Evolutionary conservation across 2,329 filamentous ascomycete species (phyloP), one percentile per base, ranked within the genome.

Genomic region (Aureobasidium zeae): DNA sequence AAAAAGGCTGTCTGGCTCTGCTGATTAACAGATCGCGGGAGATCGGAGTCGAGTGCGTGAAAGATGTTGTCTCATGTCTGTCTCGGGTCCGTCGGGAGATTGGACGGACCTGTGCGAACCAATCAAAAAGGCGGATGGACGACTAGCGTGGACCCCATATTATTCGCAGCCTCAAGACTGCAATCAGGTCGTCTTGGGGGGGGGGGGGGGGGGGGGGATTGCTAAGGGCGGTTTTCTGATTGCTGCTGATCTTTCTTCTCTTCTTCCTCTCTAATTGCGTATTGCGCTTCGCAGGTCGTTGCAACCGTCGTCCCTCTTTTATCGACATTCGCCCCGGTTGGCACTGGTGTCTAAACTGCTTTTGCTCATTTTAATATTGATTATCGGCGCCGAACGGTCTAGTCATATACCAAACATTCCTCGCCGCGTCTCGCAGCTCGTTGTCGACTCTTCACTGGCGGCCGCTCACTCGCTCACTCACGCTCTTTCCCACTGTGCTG

Each of bases 401-500:
- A 29, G 34, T 42, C 43, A 45, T 45, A 45, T 45, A 45, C 43
- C 43, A 32, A 38, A 39, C 43, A 45, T 45, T 45, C 43, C 43
- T 45, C 43, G 33, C 21, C 37, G 34, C 28, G 34, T 44, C 39
- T 44, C 35, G 39, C n/a, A n/a, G n/a, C 24, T 35, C 35, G 39
- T 44, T 44, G 39, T 44, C 43, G 28, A 26, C 19, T 45, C 33
- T 20, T 20, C 34, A 22, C 43, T 25, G 34, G 19, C 43, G 43
- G 19, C 22, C 43, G 22, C 15, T 29, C 32, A 39, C 29, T 19
- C 32, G 15, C 26, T 31, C 34, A 45, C 12, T 35, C 26, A 31
- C 34, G 39, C 12, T 35, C 25, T 17, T 37, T 37, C 24, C 34
- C 31, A 30, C 19, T 22, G 11, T 45, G 10, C 31, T 35, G 31